Evolutionary conservation across 345 rosid genomes (phyloP).

Genomic region (Linum usitatissimum): DNA sequence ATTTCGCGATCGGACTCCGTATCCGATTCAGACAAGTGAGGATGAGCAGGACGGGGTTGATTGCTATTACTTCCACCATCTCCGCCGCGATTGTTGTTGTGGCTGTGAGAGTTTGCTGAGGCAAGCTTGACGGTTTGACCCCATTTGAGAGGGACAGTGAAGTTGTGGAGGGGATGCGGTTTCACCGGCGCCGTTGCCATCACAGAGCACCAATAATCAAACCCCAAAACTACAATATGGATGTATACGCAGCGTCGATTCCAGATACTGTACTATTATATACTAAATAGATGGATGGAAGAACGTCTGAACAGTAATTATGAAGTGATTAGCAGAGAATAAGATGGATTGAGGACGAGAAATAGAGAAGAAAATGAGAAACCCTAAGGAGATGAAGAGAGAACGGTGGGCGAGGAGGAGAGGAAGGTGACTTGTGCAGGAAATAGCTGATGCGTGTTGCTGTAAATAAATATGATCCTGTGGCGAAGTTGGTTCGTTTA

Average conservation of each 20-base stretch:
- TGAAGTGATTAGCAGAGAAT: not conserved
- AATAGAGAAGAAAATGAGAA: not conserved
- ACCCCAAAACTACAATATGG: not conserved
- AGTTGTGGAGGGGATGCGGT: slow-evolving; percentile 68
- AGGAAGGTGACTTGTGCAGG: not conserved
- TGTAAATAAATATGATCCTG: not conserved
- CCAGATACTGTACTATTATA: no score
- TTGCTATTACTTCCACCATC: not conserved
- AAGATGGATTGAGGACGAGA: no score
- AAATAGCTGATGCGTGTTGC: not conserved
- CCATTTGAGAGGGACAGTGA: slow-evolving; percentile 52
- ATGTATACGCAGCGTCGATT: no score
- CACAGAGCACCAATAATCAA: not conserved
- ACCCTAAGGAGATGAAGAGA: not conserved
- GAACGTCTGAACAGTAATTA: not conserved
- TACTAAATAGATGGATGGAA: no score
- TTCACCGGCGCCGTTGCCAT: slow-evolving; percentile 57
- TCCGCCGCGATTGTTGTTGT: slow-evolving; percentile 2
- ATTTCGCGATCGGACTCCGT: slow-evolving; percentile 20
- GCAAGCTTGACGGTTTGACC: slow-evolving; percentile 24
- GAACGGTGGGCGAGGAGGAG: not conserved
- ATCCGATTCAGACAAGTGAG: slow-evolving; percentile 15
- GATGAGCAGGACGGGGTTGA: not conserved
- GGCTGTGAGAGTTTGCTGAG: slow-evolving; percentile 1
- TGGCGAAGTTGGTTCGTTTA: not conserved